Evolutionary conservation across 306 rosid genomes (phyloP), one percentile per base, ranked within the genome.

Genomic region (Cicer arietinum): DNA sequence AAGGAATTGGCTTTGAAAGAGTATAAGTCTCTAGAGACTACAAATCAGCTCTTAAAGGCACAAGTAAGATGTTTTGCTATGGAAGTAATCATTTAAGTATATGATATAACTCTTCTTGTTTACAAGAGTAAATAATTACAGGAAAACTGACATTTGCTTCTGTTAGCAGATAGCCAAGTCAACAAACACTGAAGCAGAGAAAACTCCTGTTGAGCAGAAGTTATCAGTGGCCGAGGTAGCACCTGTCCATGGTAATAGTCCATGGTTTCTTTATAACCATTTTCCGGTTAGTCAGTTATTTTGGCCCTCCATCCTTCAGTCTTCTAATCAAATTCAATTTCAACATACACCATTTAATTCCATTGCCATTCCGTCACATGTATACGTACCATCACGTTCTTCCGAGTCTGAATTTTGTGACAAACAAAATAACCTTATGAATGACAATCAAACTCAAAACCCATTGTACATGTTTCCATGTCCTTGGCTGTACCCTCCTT

Each of bases 401-500:
- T 80, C 86, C 45, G 77, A 53, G 70, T 67, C 85, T 20, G 88
- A 79, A 52, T 77, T 84, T 74, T 66, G 63, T 67, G 80, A 47
- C 75, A 86, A 81, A 78, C 88, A 82, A 75, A 89, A 84, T 16
- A 84, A 69, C 76, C 68, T 16, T 69, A 25, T 40, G 52, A 85
- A 71, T 47, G 82, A 75, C 63, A 75, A 75, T 44, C 85, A 68
- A 76, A 58, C 80, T 6, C 88, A 82, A 79, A 78, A 83, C 51
- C 95, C 96, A 4, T 66, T 81, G 45, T 92, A 86, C 76, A 70
- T 92, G 67, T 53, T 90, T 44, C 99, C 92, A 2, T 88, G 79
- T 80, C 94, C 98, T 74, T 95, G 94, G 98, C 56, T 86, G 78
- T 82, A 88, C 72, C 92, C 98, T 48, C 85, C 70, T 74, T 86